Conservation (phyloP, 257 asterid genomes). For the Knoxia roxburghii region DNA sequence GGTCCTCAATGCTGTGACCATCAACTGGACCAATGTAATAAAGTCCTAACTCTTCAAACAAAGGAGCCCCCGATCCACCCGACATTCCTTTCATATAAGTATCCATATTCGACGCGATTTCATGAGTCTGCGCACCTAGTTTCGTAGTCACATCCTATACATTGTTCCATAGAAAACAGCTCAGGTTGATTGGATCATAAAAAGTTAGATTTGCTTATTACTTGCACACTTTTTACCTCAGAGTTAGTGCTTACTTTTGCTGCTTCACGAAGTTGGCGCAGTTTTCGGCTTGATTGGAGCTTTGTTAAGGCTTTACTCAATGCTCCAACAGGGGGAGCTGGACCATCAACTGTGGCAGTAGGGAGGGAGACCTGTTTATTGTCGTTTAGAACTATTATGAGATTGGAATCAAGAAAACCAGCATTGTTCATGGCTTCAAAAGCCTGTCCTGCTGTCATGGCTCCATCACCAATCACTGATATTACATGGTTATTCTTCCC, state of each 20-base stretch:
- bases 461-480: conserved; percentile 75
- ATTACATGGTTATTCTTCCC: conserved; percentile 58
- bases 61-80: conserved; percentile 33
- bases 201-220: too few relatives aligned
- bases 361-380: conserved; percentile 72
- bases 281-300: conserved; percentile 41
- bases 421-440: conserved; percentile 79
- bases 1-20: conserved; percentile 56
- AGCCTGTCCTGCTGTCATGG: conserved; percentile 86
- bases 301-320: conserved; percentile 48
- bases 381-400: conserved; percentile 53
- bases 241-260: conserved; percentile 35
- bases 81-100: conserved; percentile 32
- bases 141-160: conserved; percentile 44
- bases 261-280: conserved; percentile 52
- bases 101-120: conserved; percentile 50
- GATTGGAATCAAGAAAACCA: conserved; percentile 62
- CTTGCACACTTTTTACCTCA: neutral
- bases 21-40: conserved; percentile 68
- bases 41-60: conserved; percentile 62
- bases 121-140: conserved; percentile 40
- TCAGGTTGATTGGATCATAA: neutral
- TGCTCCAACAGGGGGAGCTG: conserved; percentile 76
- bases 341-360: conserved; percentile 70
- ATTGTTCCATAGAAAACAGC: neutral